Evolutionary conservation across 176 grass and related monocot species (phyloP), one percentile per base, ranked within the genome.

Genomic region (Saccharum officinarum): DNA sequence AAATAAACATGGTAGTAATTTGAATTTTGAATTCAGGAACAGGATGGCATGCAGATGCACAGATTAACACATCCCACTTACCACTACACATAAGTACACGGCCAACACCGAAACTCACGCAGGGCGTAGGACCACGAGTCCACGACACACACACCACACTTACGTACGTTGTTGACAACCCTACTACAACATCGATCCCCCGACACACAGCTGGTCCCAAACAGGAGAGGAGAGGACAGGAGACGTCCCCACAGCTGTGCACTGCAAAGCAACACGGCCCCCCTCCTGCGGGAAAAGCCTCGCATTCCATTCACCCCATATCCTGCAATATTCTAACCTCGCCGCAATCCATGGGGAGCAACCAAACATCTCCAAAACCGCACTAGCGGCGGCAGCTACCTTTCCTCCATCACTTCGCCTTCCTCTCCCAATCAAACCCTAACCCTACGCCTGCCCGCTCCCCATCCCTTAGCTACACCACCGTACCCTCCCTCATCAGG

Each of bases 341-440:
- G 26, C 60, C 73, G 39, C 60, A 73, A 44, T 60, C 55, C 55
- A 60, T 60, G 54, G 9, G 20, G 1, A 54, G 25, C 52, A 69
- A 60, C 52, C 74, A 60, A 69, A 68, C 66, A 26, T 69, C 49
- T 45, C 49, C 80, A 8, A 13, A 31, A 15, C 12, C 71, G 20
- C 38, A 9, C 22, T 23, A 54, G 49, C 30, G 59, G 64, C 47
- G 40, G 30, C 33, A n/a, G 28, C 34, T 59, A 31, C 5, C 39
- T 31, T 67, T 36, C 18, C 40, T 67, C 78, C 41, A 4, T 65
- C 33, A 25, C 78, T 30, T 33, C 26, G 18, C 12, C 64, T 70
- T 67, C 63, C 14, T 50, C 77, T 81, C 73, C 54, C 50, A 83
- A 77, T 83, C 86, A 88, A 87, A 88, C 80, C 87, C 76, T 89